A percentile compares a stretch with the other conserved stretches of the same genome.
These are phyloP conservation scores for Bullera alba DNA, from an alignment of 768 basidiomycete species.

Conservation along the genomic window DNA sequence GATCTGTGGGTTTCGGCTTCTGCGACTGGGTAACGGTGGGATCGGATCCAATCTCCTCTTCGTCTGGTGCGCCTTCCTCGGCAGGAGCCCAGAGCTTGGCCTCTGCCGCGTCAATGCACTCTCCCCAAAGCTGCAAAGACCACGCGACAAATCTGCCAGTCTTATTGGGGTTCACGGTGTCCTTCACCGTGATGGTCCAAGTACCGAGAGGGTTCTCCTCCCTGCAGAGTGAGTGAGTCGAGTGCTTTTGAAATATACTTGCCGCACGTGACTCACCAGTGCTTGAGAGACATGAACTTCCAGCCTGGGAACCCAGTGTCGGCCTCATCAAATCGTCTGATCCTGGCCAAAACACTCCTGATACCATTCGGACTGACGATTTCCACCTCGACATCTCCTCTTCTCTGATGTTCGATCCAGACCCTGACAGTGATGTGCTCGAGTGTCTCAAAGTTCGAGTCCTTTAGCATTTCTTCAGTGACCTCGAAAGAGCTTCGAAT, in stretches of 20 bases:
- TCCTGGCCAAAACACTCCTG: conserved; percentile 71
- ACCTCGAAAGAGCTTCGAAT: conserved; percentile 60
- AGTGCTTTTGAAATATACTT: conserved; percentile 10
- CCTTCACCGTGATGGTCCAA: conserved; percentile 83
- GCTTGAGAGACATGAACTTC: conserved; percentile 98
- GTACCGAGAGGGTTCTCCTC: conserved; percentile 83
- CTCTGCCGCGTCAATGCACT: conserved; percentile 63
- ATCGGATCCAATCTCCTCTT: conserved; percentile 43
- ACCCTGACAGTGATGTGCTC: conserved; percentile 90
- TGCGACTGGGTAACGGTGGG: conserved; percentile 53
- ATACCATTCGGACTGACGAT: conserved; percentile 77
- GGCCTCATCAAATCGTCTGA: conserved; percentile 60
- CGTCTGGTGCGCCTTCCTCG: conserved; percentile 44
- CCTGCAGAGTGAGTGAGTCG: conserved; percentile 52
- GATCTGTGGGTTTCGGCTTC: conserved; percentile 74
- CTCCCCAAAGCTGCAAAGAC: conserved; percentile 90
- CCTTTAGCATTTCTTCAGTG: conserved; percentile 59
- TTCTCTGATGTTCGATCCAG: conserved; percentile 77
- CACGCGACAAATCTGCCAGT: conserved; percentile 74
- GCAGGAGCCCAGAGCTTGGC: conserved; percentile 54
- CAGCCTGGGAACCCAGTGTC: conserved; percentile 77
- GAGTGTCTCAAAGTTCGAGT: conserved; percentile 74
- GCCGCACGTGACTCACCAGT: conserved; percentile 63
- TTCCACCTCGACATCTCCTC: conserved; percentile 92
- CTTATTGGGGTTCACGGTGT: conserved; percentile 58